Base-by-base conservation (phyloP, 2,329 filamentous ascomycete species). In the Aspergillus sp. region DNA sequence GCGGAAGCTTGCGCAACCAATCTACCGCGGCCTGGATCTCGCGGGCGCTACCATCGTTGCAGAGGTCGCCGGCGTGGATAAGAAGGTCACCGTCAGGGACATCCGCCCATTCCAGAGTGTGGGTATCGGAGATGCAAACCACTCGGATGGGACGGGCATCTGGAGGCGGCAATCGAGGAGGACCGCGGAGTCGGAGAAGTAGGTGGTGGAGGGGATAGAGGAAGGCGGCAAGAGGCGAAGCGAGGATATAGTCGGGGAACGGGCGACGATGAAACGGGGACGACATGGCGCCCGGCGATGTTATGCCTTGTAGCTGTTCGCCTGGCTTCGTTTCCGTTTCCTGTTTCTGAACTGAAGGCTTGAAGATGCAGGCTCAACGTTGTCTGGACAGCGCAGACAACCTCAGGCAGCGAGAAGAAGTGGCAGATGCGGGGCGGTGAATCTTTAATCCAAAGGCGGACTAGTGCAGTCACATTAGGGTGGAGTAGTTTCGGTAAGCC, bases 91-190 rank as follows among this genome's bases (percentile, higher is more conserved):
- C 93, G 9, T 82, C 75, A 0, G 92, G 91, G 3, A 77, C 62
- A 35, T 73, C 66, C 12, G 59, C 43, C 62, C 71, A 73, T 64
- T 73, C 64, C 1, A 96, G 80, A n/a, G 80, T 66, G 76, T 97
- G 93, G 0, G 93, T 97, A 76, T 97, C 93, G 9, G 91, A 93
- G 62, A 97, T 86, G 75, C 91, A 96, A 62, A 97, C 90, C 24
- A 97, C 82, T 59, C 87, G 86, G 69, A 97, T 84, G 6, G 84
- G 77, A 1, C 77, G 79, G 55, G 70, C 63, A 44, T 80, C 77
- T 33, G 78, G 78, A 2, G 85, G 82, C 11, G 87, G 84, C 15
- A 73, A 78, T 64, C 86, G 84, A 1, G 90, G 85, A 11, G 80
- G 73, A 2, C 89, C 88, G 27, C 90, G 89, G 3, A 96, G 82